Evolutionary conservation across 306 rosid genomes (phyloP).

Genomic region (Dalbergia oliveri): DNA sequence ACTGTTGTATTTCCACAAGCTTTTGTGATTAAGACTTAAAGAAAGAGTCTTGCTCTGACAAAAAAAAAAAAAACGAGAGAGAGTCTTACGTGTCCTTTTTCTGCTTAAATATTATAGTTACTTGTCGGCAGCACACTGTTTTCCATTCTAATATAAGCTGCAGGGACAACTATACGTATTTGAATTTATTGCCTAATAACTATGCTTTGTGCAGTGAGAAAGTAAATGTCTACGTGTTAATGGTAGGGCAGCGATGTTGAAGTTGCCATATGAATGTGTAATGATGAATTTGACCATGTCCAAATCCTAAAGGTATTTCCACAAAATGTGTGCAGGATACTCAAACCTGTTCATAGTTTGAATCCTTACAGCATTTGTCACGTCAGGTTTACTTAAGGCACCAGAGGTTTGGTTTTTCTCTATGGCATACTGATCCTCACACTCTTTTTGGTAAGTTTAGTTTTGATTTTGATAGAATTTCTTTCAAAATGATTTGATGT

Average conservation of each 20-base stretch:
- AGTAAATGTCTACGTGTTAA: not conserved
- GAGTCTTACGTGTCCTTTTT: not conserved
- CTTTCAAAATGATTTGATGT: no score
- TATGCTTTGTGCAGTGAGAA: not conserved
- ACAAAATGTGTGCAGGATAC: not conserved
- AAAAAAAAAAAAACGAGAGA: no score
- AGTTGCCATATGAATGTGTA: not conserved
- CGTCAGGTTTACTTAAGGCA: not conserved
- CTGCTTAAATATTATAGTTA: no score
- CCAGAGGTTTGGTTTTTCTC: not conserved
- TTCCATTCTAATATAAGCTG: no score
- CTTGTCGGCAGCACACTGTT: no score
- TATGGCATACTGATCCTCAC: not conserved
- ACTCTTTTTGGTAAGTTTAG: no score
- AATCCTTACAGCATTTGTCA: not conserved
- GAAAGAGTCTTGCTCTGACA: no score
- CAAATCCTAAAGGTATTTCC: not conserved
- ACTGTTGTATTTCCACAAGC: not conserved
- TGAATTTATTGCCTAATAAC: not conserved
- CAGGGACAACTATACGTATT: not conserved
- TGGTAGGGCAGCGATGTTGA: not conserved
- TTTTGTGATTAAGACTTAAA: not conserved
- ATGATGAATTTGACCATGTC: not conserved
- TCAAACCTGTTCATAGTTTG: not conserved
- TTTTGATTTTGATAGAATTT: no score